phyloP scores from a whole-genome alignment of 805 yeast genomes.

The Peterozyma xylosa region DNA sequence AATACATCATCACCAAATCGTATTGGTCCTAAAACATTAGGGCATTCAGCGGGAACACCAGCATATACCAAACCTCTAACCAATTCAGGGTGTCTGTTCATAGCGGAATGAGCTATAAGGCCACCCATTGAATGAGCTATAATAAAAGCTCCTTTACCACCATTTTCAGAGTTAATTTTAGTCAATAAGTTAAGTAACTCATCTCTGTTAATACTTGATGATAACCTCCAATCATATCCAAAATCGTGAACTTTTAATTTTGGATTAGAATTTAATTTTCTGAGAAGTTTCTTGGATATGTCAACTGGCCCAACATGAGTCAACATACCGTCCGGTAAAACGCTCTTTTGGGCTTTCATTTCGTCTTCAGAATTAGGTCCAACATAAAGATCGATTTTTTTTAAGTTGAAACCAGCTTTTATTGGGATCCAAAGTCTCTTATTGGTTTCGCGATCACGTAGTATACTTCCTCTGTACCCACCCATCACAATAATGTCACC shows the following conservation, averaged over 20 bases:
- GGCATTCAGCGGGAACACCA: conserved; percentile 80
- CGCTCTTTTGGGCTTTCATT: conserved; percentile 35
- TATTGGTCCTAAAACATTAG: conserved; percentile 81
- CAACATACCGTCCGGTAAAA: conserved; percentile 71
- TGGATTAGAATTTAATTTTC: conserved; percentile 45
- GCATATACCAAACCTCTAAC: conserved; percentile 74
- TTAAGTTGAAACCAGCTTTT: conserved; percentile 73
- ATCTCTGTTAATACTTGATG: conserved; percentile 46
- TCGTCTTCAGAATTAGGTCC: conserved; percentile 77
- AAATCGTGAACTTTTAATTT: conserved; percentile 59
- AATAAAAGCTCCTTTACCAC: conserved; percentile 55
- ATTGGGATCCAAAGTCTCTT: conserved; percentile 80
- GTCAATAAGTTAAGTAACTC: conserved; percentile 43
- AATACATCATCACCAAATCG: conserved; percentile 76
- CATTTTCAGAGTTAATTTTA: conserved; percentile 32
- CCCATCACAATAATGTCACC: conserved; percentile 82
- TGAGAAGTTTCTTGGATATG: conserved; percentile 54
- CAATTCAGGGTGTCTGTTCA: conserved; percentile 59
- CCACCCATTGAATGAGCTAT: conserved; percentile 97
- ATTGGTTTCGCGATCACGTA: conserved; percentile 56
- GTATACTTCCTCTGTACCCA: conserved; percentile 80
- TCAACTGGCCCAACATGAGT: conserved; percentile 87
- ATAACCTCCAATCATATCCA: conserved; percentile 93
- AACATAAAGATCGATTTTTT: conserved; percentile 59
- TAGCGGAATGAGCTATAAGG: conserved; percentile 68